Conservation (phyloP, 2,329 filamentous ascomycete species). For the Hypoxylon sp. region DNA sequence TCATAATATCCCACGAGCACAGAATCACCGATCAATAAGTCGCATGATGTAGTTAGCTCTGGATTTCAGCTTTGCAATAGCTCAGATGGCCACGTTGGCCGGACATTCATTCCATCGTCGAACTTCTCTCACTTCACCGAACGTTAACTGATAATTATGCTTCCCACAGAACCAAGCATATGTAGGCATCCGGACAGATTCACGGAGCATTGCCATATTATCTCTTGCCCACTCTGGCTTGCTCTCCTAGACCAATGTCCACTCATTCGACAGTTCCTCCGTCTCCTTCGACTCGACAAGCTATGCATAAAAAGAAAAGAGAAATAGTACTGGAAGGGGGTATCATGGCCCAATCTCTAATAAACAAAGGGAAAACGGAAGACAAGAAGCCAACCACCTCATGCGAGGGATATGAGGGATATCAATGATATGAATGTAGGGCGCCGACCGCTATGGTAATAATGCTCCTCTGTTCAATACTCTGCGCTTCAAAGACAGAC, state of each 20-base stretch:
- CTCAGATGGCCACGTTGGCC: not conserved
- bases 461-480: constrained; percentile 14
- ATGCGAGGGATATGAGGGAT: constrained; percentile 1
- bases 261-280: not conserved
- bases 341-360: constrained; percentile 41
- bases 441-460: constrained; percentile 13
- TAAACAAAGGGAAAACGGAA: not conserved
- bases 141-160: not conserved
- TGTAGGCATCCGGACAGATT: not conserved
- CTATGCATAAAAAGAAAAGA: constrained; percentile 5
- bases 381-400: constrained; percentile 12
- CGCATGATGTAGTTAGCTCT: not conserved
- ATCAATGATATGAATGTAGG: constrained; percentile 18
- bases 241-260: not conserved
- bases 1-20: not conserved
- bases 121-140: not conserved
- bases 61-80: constrained; percentile 1
- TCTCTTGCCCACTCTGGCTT: not conserved
- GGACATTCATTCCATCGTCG: not conserved
- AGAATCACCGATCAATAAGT: not conserved
- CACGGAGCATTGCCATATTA: too few relatives aligned
- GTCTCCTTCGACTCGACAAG: not conserved
- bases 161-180: not conserved
- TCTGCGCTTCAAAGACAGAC: constrained; percentile 7
- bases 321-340: constrained; percentile 26